Evolutionary conservation across 192 early-diverging fungal species (phyloP).

Genomic region (Coemansia sp.): DNA sequence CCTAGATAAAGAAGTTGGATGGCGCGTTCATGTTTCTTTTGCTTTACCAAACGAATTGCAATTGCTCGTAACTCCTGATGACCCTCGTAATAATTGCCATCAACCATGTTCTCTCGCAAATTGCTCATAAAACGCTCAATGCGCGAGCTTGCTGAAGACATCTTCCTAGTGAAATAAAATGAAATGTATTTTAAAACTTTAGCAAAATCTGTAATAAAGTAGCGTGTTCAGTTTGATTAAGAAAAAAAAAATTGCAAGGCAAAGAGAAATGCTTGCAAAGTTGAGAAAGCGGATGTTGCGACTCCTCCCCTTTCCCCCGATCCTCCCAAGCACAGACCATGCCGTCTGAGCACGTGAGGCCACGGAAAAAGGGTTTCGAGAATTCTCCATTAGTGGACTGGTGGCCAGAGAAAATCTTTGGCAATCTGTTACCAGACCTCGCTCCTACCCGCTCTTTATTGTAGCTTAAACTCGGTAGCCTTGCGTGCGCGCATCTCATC

Average conservation of each 20-base stretch:
- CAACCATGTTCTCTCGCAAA: slow-evolving; percentile 66
- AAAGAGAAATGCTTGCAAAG: not conserved
- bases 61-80: slow-evolving; percentile 97
- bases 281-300: not conserved
- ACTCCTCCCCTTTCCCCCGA: not conserved
- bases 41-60: slow-evolving; percentile 85
- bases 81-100: slow-evolving; percentile 94
- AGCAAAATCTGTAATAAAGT: slow-evolving; percentile 11
- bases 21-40: slow-evolving; percentile 74
- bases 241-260: not conserved
- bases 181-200: slow-evolving; percentile 1
- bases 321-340: not conserved
- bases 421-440: not conserved
- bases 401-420: not conserved
- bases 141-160: slow-evolving; percentile 35
- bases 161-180: not conserved
- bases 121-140: slow-evolving; percentile 58
- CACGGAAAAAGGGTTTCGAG: not conserved
- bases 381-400: not conserved
- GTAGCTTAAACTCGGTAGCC: not conserved
- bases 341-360: not conserved
- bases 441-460: not conserved
- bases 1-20: slow-evolving; percentile 80
- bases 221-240: not conserved
- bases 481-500: slow-evolving; percentile 54